phyloP scores from a whole-genome alignment of 768 basidiomycete genomes.

The Coprinopsis cinerea region DNA sequence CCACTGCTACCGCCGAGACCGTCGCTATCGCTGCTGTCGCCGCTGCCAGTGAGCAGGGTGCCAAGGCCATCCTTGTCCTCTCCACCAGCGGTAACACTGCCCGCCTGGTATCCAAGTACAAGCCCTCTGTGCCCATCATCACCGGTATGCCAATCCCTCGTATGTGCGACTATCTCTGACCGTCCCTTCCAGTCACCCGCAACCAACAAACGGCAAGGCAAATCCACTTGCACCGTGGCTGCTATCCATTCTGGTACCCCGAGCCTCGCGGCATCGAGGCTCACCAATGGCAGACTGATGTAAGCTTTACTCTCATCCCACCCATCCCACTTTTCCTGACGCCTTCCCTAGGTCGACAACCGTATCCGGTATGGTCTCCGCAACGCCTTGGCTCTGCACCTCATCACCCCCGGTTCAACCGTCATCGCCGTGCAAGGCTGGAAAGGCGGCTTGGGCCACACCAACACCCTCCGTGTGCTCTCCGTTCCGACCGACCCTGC shows the following conservation, averaged over 20 bases:
- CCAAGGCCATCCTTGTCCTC: conserved; percentile 90
- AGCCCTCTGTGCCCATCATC: conserved; percentile 90
- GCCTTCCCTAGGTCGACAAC: conserved; percentile 64
- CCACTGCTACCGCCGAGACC: conserved; percentile 93
- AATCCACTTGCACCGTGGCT: conserved; percentile 93
- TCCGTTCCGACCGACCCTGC: conserved; percentile 77
- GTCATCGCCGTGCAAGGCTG: conserved; percentile 98
- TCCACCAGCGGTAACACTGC: conserved; percentile 97
- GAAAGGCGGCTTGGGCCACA: conserved; percentile 96
- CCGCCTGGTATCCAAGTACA: conserved; percentile 93
- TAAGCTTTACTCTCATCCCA: conserved; percentile 32
- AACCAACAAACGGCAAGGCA: conserved; percentile 95
- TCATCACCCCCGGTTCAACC: conserved; percentile 84
- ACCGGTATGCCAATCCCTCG: conserved; percentile 41
- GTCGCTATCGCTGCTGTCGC: conserved; percentile 95
- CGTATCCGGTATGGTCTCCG: conserved; percentile 85
- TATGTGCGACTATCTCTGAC: background rate
- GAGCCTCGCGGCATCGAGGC: conserved; percentile 86
- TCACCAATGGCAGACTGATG: conserved; percentile 97
- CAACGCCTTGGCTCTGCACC: conserved; percentile 74
- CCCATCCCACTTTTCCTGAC: conserved; percentile 1
- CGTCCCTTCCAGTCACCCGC: conserved; percentile 68
- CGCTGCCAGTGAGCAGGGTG: conserved; percentile 91
- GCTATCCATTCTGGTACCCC: conserved; percentile 95
- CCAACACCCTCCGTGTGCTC: conserved; percentile 83